Evolutionary conservation across 192 early-diverging fungal genomes (phyloP).

Genomic region (Mortierella antarctica): DNA sequence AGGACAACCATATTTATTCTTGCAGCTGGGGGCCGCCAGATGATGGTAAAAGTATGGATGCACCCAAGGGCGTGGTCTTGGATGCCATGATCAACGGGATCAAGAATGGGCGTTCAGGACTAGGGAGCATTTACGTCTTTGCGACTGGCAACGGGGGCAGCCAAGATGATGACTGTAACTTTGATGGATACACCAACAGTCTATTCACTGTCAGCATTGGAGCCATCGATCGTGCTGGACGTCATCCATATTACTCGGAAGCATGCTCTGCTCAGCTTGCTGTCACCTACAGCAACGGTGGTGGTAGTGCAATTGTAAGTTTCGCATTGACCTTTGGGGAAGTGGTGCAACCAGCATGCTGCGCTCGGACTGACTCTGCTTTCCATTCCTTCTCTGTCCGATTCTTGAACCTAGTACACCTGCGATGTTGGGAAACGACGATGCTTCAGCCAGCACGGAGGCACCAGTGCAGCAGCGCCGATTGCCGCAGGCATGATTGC

Average conservation of each 20-base stretch:
- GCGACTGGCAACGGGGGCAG: slow-evolving; percentile 92
- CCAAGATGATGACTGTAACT: slow-evolving; percentile 91
- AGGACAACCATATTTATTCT: slow-evolving; percentile 95
- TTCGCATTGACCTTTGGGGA: not conserved
- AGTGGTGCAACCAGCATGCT: not conserved
- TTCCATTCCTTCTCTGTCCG: not conserved
- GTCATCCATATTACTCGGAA: slow-evolving; percentile 90
- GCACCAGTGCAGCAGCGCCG: slow-evolving; percentile 96
- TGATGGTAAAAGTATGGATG: slow-evolving; percentile 86
- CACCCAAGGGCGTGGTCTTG: slow-evolving; percentile 80
- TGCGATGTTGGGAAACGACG: slow-evolving; percentile 81
- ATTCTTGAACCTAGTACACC: slow-evolving; percentile 71
- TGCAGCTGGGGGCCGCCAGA: slow-evolving; percentile 97
- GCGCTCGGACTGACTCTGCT: slow-evolving; percentile 1
- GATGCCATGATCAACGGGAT: slow-evolving; percentile 93
- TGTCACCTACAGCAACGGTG: slow-evolving; percentile 90
- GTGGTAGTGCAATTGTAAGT: slow-evolving; percentile 79
- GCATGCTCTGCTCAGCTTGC: slow-evolving; percentile 89
- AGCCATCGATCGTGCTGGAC: slow-evolving; percentile 79
- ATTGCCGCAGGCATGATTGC: slow-evolving; percentile 92
- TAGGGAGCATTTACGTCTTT: slow-evolving; percentile 92
- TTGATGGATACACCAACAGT: slow-evolving; percentile 96
- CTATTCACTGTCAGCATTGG: slow-evolving; percentile 96
- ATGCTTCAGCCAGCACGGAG: slow-evolving; percentile 87
- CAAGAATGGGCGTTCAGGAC: slow-evolving; percentile 81